Evolutionary conservation across 108 stramenopile genomes (phyloP), one percentile per base, ranked within the genome.

Genomic region (Phaeodactylum tricornutum): DNA sequence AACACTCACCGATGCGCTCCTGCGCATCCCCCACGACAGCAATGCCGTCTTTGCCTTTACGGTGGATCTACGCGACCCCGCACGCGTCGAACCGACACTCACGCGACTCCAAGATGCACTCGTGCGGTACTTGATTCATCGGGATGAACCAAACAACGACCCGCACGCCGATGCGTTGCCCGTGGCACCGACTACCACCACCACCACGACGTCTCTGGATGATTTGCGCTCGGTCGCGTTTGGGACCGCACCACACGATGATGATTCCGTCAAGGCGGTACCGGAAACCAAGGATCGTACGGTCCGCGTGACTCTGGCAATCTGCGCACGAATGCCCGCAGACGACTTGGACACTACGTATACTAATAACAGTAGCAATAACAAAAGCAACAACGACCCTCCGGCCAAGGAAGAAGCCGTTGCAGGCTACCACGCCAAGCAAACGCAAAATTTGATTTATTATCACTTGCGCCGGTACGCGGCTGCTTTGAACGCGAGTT

Each of bases 401-500:
- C 33, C 17, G 5, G 19, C 25, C 14, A 26, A 47, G 14, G 35
- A 43, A 37, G 38, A 40, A 20, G 30, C 59, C 32, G 61, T 47
- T 12, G 59, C 63, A 6, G 71, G 64, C 15, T 81, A 80, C 45
- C 55, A 51, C 48, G 48, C 61, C 17, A 66, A 77, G 14, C 84
- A 81, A 39, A 70, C 73, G 14, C 48, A 56, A 20, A 52, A 64
- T 4, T 69, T 86, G 51, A 51, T 86, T 11, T 38, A 66, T 39
- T 91, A 91, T 55, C 89, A 91, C 67, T 68, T 91, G 57, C 77
- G 80, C 19, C 71, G 71, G 30, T 91, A 67, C 64, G 74, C 77
- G 2, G 54, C 61, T 15, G 67, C 77, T 37, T 44, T 81, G 34
- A 64, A 86, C 57, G 62, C 69, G 29, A 52, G 67, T 0, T 53